Base-by-base conservation (phyloP, 2,329 filamentous ascomycete species). In the Cladosporium sphaerospermum region DNA sequence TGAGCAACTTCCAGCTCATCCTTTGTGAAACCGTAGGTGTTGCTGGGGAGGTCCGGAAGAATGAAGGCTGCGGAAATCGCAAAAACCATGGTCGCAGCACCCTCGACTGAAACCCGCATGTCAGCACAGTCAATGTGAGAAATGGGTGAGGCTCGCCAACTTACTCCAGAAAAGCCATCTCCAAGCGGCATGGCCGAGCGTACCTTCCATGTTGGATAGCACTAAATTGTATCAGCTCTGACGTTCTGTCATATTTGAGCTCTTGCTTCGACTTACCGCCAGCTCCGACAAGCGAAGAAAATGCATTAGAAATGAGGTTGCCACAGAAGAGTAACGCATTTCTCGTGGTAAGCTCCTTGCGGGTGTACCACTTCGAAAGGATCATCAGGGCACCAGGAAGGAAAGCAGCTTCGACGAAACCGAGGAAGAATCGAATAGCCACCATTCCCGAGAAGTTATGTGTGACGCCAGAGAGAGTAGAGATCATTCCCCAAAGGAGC, bases 21-120 rank as follows among this genome's bases (percentile, higher is more conserved):
- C 1, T 68, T 67, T 1, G 63, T 74, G 45, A 79, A 69, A 63
- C 77, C 77, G 3, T 61, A 60, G 54, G 63, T 64, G 33, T 58
- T 46, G 19, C 34, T 34, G 11, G 85, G 85, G 57, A 86, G 86
- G 63, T 88, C 81, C 0, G 85, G 84, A n/a, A 89, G 70, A 36
- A 88, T 68, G 58, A 80, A 80, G 63, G 76, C 77, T 1, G 81
- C 75, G 0, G 65, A 59, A 7, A 81, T 64, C 7, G 84, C 83
- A 31, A 88, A 74, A 7, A 71, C 72, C 33, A 88, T 71, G 1
- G 84, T 88, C 52, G 84, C 74, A 9, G 75, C 74, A 31, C 85
- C 85, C 65, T 89, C 84, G 39, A 88, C 81, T 49, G 88, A 81
- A 69, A 86, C 86, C 0, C 23, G 23, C 23, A 85, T 37, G 19